Percentiles rank a stretch among this genome's conserved stretches.
phyloP scores from a whole-genome alignment of 2,329 filamentous ascomycete species.

The Mycosphaerella arachidis region DNA sequence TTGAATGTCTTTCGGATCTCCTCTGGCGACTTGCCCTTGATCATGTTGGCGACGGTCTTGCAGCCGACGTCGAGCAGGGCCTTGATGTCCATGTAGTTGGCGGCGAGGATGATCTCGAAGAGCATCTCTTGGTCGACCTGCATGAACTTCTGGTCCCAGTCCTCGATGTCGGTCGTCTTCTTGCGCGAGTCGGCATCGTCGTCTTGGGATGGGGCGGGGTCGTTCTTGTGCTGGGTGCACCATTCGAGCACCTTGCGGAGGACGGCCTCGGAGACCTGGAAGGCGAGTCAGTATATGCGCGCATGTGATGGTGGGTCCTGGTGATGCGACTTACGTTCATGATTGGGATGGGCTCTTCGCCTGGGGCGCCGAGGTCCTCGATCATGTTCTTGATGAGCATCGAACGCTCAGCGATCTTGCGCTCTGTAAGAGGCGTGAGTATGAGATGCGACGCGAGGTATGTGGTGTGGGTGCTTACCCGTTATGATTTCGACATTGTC shows the following conservation, averaged over 20 bases:
- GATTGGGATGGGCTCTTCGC: constrained; percentile 72
- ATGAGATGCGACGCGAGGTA: constrained; percentile 5
- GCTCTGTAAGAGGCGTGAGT: constrained; percentile 49
- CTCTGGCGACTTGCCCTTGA: constrained; percentile 99
- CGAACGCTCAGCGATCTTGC: constrained; percentile 81
- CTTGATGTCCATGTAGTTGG: constrained; percentile 99
- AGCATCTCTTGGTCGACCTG: constrained; percentile 99
- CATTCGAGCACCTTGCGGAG: constrained; percentile 96
- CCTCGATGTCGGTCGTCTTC: constrained; percentile 98
- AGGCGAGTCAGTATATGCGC: constrained; percentile 27
- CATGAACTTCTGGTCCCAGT: constrained; percentile 99
- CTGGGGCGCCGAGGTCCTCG: constrained; percentile 72
- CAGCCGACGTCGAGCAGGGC: constrained; percentile 94
- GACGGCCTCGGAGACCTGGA: constrained; percentile 79
- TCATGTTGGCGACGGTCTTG: constrained; percentile 99
- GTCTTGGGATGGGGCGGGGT: constrained; percentile 75
- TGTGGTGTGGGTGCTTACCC: constrained; percentile 27
- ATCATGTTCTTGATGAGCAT: constrained; percentile 98
- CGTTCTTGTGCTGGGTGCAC: constrained; percentile 91
- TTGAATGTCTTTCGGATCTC: constrained; percentile 99
- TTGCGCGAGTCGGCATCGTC: constrained; percentile 92
- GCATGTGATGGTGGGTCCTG: constrained; percentile 2
- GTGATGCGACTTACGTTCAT: constrained; percentile 56
- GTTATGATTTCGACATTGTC: constrained; percentile 44
- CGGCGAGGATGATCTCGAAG: constrained; percentile 96